Percentiles rank a stretch among this genome's conserved stretches.
Evolutionary conservation across 2,329 filamentous ascomycete genomes (phyloP).

Genomic region (Pestalotiopsis sp.): DNA sequence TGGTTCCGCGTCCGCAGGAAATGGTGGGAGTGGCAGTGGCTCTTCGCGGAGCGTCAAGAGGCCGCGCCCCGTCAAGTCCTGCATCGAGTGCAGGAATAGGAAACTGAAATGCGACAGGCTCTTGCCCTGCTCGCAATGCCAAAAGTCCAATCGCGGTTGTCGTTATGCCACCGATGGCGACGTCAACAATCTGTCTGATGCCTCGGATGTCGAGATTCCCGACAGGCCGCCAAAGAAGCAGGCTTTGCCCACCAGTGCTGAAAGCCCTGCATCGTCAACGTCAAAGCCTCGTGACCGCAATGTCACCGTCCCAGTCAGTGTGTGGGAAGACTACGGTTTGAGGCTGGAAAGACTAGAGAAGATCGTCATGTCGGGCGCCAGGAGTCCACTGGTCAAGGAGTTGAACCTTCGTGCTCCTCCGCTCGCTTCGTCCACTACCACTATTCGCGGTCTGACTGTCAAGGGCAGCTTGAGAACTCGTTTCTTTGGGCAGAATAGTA

Average conservation of each 20-base stretch:
- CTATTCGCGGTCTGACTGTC: slow-evolving; percentile 53
- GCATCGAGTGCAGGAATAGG: slow-evolving; percentile 59
- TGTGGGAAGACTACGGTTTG: slow-evolving; percentile 51
- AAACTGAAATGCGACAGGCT: slow-evolving; percentile 60
- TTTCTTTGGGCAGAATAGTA: slow-evolving; percentile 56
- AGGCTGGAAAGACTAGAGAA: slow-evolving; percentile 59
- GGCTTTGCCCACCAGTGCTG: slow-evolving; percentile 17
- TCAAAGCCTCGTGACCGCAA: slow-evolving; percentile 30
- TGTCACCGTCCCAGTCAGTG: slow-evolving; percentile 25
- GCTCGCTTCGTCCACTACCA: slow-evolving; percentile 42
- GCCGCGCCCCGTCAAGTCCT: slow-evolving; percentile 58
- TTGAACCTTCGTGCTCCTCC: slow-evolving; percentile 26
- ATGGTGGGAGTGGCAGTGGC: slow-evolving; percentile 5
- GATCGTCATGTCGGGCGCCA: slow-evolving; percentile 45
- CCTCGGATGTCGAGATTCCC: slow-evolving; percentile 40
- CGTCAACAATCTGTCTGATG: slow-evolving; percentile 50
- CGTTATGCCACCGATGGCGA: slow-evolving; percentile 55
- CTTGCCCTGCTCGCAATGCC: slow-evolving; percentile 61
- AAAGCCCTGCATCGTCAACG: slow-evolving; percentile 12
- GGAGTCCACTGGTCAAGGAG: slow-evolving; percentile 23
- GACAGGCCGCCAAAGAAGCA: slow-evolving; percentile 29
- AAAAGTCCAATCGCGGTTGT: slow-evolving; percentile 57
- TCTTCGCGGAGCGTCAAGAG: slow-evolving; percentile 52
- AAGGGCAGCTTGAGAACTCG: slow-evolving; percentile 52
- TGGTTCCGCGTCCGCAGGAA: not conserved